Conservation (phyloP, 208 protist genomes). For the Leishmania tropica region DNA sequence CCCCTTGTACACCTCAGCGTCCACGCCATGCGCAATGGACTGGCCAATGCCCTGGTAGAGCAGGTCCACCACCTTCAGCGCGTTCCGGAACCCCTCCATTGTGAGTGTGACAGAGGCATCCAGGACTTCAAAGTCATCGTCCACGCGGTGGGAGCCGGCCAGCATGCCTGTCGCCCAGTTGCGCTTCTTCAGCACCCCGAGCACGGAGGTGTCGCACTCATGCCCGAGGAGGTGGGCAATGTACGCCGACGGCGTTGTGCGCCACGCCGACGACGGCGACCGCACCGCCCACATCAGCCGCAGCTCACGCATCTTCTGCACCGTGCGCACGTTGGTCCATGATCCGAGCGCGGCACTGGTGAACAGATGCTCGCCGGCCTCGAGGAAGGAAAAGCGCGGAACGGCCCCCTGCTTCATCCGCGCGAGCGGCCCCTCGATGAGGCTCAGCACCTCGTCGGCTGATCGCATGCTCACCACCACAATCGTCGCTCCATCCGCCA, state of each 20-base stretch:
- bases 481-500: slow-evolving; percentile 26
- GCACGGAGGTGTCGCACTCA: slow-evolving; percentile 89
- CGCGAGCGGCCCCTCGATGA: slow-evolving; percentile 47
- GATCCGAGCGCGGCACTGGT: slow-evolving; percentile 13
- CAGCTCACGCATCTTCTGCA: slow-evolving; percentile 59
- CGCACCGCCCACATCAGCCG: slow-evolving; percentile 65
- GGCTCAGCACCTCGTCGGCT: slow-evolving; percentile 41
- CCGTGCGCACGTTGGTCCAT: slow-evolving; percentile 69
- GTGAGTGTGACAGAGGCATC: slow-evolving; percentile 61
- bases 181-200: slow-evolving; percentile 80
- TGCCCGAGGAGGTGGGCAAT: slow-evolving; percentile 93
- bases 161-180: slow-evolving; percentile 72
- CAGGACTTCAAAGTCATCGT: slow-evolving; percentile 70
- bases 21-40: slow-evolving; percentile 42
- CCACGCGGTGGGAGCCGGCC: slow-evolving; percentile 54
- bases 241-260: slow-evolving; percentile 70
- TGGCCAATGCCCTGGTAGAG: slow-evolving; percentile 73
- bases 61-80: slow-evolving; percentile 56
- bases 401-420: slow-evolving; percentile 44
- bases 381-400: slow-evolving; percentile 33
- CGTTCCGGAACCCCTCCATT: slow-evolving; percentile 45
- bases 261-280: slow-evolving; percentile 42
- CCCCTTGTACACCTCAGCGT: slow-evolving; percentile 56
- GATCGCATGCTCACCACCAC: slow-evolving; percentile 48
- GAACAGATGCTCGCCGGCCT: slow-evolving; percentile 31